Evolutionary conservation across 306 rosid genomes (phyloP), one percentile per base, ranked within the genome.

Genomic region (Cucumis hystrix): DNA sequence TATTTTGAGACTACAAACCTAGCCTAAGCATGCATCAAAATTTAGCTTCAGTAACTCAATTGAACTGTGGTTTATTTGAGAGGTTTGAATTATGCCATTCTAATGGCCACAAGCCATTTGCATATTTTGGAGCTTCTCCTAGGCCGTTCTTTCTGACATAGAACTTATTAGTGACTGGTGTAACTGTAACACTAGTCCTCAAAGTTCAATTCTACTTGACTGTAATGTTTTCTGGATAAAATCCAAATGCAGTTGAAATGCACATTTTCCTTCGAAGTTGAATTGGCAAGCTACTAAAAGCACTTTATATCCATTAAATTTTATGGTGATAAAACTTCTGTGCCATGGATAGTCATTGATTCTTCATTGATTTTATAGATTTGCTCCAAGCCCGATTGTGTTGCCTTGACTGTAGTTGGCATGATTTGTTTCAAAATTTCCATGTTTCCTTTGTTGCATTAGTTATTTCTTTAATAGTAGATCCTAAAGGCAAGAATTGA

Each of bases 401-500:
- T 73, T 28, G 33, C 17, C 62, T 72, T 18, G 23, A 72, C 16
- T 72, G 45, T 72, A 49, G 45, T 52, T 23, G 23, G 75, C 17
- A 47, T 10, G 8, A 7, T 47, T 70, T 47, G 39, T 45, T 70
- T 5, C n/a, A 69, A 23, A 20, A 49, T 49, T 23, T 71, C 39
- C 37, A 47, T 25, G 13, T 71, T 57, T 3, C 23, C 66, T 14
- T 57, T 54, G 63, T 14, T 18, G 52, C 66, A 56, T 75, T 7
- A 11, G 52, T 62, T 57, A 39, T 79, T 81, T 54, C 72, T n/a
- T 74, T 28, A 73, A 58, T 14, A 14, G 45, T 39, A 21, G 69
- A 35, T 65, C 76, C 63, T 78, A 61, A 78, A 20, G 37, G 25
- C 21, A 28, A 77, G 18, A 47, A 47, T 15, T 63, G 87, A 75